phyloP scores from a whole-genome alignment of 1,284 basidiomycete genomes.

The Porodaedalea pini region DNA sequence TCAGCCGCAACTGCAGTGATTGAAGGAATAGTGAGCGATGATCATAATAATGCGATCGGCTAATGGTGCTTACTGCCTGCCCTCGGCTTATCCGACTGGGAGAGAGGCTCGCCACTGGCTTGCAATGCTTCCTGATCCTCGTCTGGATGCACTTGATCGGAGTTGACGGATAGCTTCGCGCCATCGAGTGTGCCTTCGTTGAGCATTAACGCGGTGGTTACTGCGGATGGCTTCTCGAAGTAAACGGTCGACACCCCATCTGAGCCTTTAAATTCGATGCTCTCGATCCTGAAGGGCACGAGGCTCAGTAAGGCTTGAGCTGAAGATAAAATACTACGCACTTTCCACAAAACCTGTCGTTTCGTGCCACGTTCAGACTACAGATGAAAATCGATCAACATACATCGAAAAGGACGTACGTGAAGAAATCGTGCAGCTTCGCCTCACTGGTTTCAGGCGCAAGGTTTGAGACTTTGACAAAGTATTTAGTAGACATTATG shows the following conservation, averaged over 20 bases:
- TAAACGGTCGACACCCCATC: constrained; percentile 51
- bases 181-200: constrained; percentile 72
- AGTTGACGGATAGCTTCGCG: constrained; percentile 55
- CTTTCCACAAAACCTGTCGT: constrained; percentile 71
- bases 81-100: constrained; percentile 79
- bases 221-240: constrained; percentile 76
- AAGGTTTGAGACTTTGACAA: constrained; percentile 48
- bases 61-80: constrained; percentile 70
- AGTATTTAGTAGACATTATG: constrained; percentile 12
- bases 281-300: constrained; percentile 46
- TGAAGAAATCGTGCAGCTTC: constrained; percentile 72
- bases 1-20: constrained; percentile 74
- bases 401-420: constrained; percentile 47
- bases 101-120: constrained; percentile 40
- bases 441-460: constrained; percentile 54
- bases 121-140: constrained; percentile 38
- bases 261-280: constrained; percentile 50
- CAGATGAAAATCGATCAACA: constrained; percentile 15
- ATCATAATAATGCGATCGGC: background rate
- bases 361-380: background rate
- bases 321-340: constrained; percentile 29
- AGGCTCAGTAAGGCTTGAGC: background rate
- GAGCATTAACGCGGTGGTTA: constrained; percentile 78
- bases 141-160: constrained; percentile 58
- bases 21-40: constrained; percentile 16